These are phyloP conservation scores for Rhododendron molle DNA, from an alignment of 148 eudicot species.

Conservation along the genomic window DNA sequence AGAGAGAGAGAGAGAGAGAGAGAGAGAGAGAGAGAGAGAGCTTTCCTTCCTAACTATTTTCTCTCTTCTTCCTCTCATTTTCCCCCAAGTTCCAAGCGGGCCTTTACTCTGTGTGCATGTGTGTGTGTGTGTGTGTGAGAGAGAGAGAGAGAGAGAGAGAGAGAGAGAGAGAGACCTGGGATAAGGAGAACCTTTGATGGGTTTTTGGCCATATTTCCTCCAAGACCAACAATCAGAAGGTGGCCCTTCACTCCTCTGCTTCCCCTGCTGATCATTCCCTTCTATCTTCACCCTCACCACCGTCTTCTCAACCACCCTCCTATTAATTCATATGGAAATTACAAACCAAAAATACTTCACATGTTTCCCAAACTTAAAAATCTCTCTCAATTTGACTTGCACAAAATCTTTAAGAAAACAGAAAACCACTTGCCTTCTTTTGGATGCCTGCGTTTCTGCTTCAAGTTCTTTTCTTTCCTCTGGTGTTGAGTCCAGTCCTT, in stretches of 20 bases:
- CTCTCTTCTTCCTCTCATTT: background rate
- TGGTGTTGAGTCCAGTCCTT: conserved; percentile 6
- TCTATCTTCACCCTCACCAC: conserved; percentile 59
- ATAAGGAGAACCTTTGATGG: conserved; percentile 70
- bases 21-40: no score
- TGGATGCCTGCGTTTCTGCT: conserved; percentile 28
- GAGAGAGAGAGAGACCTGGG: conserved; percentile 43
- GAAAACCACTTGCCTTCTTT: conserved; percentile 27
- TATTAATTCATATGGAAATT: background rate
- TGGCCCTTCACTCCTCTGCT: conserved; percentile 40
- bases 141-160: background rate
- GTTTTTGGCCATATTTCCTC: conserved; percentile 90
- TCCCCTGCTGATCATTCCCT: conserved; percentile 28
- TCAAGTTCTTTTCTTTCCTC: conserved; percentile 3
- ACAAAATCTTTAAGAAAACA: background rate
- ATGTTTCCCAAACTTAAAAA: background rate
- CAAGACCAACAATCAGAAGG: conserved; percentile 79
- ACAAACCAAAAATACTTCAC: background rate
- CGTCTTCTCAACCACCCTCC: conserved; percentile 46
- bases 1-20: conserved; percentile 12
- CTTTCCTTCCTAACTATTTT: no score
- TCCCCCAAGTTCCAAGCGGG: background rate
- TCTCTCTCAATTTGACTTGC: background rate
- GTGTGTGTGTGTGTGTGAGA: background rate
- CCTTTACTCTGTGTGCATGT: background rate